These are phyloP conservation scores for Nannochloropsis gaditana DNA, from an alignment of 108 stramenopile genomes.

Conservation along the genomic window DNA sequence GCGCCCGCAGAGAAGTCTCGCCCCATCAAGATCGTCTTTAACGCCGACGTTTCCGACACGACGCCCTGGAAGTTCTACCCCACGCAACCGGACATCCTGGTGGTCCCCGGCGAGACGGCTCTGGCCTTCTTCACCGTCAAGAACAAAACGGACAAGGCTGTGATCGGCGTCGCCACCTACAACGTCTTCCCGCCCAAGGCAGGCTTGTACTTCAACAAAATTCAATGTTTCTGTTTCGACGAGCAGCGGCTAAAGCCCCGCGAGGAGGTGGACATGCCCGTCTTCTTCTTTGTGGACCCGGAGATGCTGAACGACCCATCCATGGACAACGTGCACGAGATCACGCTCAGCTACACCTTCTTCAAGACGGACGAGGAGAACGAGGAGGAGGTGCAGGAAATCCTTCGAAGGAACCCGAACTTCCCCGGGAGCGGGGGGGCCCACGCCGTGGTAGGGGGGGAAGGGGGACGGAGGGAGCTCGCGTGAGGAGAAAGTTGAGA, in stretches of 20 bases:
- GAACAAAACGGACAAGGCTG: conserved; percentile 83
- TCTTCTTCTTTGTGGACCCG: conserved; percentile 98
- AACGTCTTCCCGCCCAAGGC: conserved; percentile 94
- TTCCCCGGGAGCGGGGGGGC: background rate
- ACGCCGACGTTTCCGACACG: conserved; percentile 78
- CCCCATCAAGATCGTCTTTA: conserved; percentile 86
- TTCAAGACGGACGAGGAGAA: conserved; percentile 92
- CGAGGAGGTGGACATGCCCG: conserved; percentile 98
- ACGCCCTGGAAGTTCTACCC: conserved; percentile 93
- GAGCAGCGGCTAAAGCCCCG: conserved; percentile 90
- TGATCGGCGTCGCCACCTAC: conserved; percentile 98
- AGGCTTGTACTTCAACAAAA: conserved; percentile 98
- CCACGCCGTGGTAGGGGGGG: background rate
- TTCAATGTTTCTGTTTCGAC: conserved; percentile 99
- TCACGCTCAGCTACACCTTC: conserved; percentile 94
- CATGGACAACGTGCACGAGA: conserved; percentile 75
- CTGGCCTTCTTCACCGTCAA: conserved; percentile 87
- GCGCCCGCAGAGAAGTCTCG: conserved; percentile 72
- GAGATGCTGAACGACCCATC: conserved; percentile 85
- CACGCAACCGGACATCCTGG: conserved; percentile 78
- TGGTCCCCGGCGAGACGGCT: conserved; percentile 96
- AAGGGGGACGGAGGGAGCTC: too few species aligned
- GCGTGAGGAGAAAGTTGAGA: too few species aligned
- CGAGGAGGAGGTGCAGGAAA: conserved; percentile 20
- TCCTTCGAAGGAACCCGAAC: background rate